Base-by-base conservation (phyloP, 257 asterid species). In the Paraleonurus japonicus region DNA sequence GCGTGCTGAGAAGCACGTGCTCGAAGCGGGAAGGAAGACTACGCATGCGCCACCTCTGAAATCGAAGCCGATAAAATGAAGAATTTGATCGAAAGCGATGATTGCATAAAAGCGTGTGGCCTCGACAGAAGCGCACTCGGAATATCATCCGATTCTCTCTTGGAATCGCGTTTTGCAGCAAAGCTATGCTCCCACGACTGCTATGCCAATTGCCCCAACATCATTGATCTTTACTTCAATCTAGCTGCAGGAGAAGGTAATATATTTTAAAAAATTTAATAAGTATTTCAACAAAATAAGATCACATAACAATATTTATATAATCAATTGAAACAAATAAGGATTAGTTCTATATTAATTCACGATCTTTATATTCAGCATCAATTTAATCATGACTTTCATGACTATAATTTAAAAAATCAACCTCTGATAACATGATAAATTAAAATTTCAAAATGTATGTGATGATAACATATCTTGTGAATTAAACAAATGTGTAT, bases 71-170 rank as follows among this genome's bases (percentile, higher is more conserved):
- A 84, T 20, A 77, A 66, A 5, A 11, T 86, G 45, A 86, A 70
- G 65, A 76, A 85, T 23, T 63, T 55, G 84, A 74, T 92, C n/a
- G 97, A 92, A 73, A 89, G 81, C 1, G 90, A 85, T 3, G 76
- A 80, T 5, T 92, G 97, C 82, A 67, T 92, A 7, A 27, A 55
- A 3, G 83, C 89, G 0, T 92, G 97, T 53, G 92, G 92, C 0
- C 75, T 92, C 24, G 85, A 86, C 19, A 81, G 95, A 65, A 77
- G 74, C 4, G 68, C 81, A 4, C 90, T 89, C 3, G 97, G 97
- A n/a, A 92, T 92, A 35, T 92, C 97, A 6, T 92, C 97, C 0
- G 96, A 92, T 10, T 80, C 85, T n/a, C 86, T 92, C 11, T 24
- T 89, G 15, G 96, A 89, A 6, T 62, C 86, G 72, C 80, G 37